A percentile compares a stretch with the other conserved stretches of the same genome.
phyloP scores from a whole-genome alignment of 345 rosid species.

The Arabidopsis arenosa region DNA sequence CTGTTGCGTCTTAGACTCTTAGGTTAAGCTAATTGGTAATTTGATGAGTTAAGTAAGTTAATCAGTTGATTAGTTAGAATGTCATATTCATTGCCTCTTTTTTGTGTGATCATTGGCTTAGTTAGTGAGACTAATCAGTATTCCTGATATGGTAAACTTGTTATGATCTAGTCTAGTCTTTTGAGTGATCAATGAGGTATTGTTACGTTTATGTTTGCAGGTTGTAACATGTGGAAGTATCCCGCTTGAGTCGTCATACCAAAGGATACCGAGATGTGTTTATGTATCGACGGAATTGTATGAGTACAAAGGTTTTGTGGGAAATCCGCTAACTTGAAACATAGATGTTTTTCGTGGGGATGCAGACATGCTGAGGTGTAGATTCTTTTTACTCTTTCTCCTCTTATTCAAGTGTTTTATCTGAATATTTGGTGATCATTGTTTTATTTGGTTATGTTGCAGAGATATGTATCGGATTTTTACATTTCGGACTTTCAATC shows the following conservation, averaged over 20 bases:
- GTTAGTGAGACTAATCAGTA: slow-evolving; percentile 3
- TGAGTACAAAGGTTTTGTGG: slow-evolving; percentile 79
- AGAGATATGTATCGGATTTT: slow-evolving; percentile 88
- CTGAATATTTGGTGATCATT: background rate
- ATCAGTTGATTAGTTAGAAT: slow-evolving; percentile 14
- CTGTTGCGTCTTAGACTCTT: background rate
- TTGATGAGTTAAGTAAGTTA: background rate
- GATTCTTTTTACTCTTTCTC: slow-evolving; percentile 4
- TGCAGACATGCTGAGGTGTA: slow-evolving; percentile 82
- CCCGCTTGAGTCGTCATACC: slow-evolving; percentile 90
- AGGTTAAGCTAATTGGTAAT: background rate
- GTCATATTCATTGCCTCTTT: slow-evolving; percentile 10
- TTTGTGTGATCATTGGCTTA: slow-evolving; percentile 16
- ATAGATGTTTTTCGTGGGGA: slow-evolving; percentile 91
- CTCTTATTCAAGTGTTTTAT: background rate
- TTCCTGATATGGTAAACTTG: background rate
- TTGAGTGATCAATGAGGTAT: background rate
- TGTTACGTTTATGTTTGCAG: slow-evolving; percentile 47
- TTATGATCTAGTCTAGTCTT: background rate
- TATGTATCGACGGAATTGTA: slow-evolving; percentile 81
- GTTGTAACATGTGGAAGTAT: slow-evolving; percentile 95
- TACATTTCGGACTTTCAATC: slow-evolving; percentile 94
- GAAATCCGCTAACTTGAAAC: slow-evolving; percentile 71
- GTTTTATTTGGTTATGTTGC: slow-evolving; percentile 36
- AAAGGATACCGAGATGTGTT: slow-evolving; percentile 77